Evolutionary conservation across 352 stramenopile genomes (phyloP), one percentile per base, ranked within the genome.

Genomic region (Globisporangium polare): DNA sequence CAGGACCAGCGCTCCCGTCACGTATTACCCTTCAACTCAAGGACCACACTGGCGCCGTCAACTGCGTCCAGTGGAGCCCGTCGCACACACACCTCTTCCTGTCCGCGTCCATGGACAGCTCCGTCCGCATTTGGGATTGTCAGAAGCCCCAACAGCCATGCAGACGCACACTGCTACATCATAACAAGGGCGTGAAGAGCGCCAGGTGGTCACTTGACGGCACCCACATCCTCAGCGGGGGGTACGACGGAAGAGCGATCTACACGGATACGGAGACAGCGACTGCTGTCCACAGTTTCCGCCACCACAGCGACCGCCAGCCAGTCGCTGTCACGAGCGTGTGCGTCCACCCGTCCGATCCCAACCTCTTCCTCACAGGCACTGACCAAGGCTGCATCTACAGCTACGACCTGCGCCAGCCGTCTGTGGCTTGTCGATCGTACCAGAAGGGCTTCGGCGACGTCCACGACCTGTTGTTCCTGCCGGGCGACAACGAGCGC

Each of bases 101-200:
- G 0, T 87, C 80, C 5, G 74, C 78, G n/a, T 84, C 78, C 0
- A 86, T 88, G 80, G 80, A 90, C 63, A 52, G 58, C 29, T 75
- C 67, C 1, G 67, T 87, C 3, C 73, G 74, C 7, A 54, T 90
- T 6, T 90, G 80, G 80, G 67, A 65, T 60, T 41, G 42, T 33
- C 63, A 65, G 3, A 37, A 46, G 41, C 13, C 15, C 6, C 15
- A 55, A 15, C 42, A 52, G 8, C 27, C 56, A 2, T 60, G 60
- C 42, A 63, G 58, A 22, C 62, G 70, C 4, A 27, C 55, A 1
- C 35, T 84, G 29, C 18, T 15, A 10, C 65, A 76, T 35, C 73
- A 86, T 47, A 67, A 43, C 0, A 62, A 73, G 6, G 76, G 74
- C 33, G 80, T 90, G 20, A 78, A 74, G 60, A 77, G 65, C 35